These are phyloP conservation scores for Saccharomyces jurei DNA, from an alignment of 805 yeast genomes.

Conservation along the genomic window DNA sequence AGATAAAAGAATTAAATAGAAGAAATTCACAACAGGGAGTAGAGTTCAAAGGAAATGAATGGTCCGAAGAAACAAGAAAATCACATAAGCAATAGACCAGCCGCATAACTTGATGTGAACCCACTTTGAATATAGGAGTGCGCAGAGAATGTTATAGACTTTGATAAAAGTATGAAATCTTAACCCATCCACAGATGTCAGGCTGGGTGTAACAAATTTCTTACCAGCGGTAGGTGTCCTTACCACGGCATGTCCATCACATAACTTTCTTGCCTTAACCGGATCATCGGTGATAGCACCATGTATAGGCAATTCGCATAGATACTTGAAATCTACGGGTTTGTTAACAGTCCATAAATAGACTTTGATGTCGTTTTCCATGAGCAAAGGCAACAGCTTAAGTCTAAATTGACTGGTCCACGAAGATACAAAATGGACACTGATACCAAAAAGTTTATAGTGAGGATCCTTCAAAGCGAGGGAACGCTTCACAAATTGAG, in stretches of 20 bases:
- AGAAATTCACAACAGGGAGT: not conserved
- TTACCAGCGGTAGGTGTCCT: not conserved
- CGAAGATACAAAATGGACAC: constrained; percentile 39
- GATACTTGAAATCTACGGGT: constrained; percentile 23
- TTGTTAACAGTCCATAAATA: constrained; percentile 50
- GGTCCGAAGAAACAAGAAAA: constrained; percentile 12
- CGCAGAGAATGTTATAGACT: constrained; percentile 15
- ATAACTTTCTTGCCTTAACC: constrained; percentile 11
- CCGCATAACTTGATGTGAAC: constrained; percentile 18
- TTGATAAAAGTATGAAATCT: constrained; percentile 17
- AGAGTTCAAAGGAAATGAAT: constrained; percentile 12
- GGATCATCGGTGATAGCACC: constrained; percentile 31
- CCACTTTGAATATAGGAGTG: constrained; percentile 20
- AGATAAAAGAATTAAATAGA: not conserved
- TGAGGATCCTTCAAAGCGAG: constrained; percentile 33
- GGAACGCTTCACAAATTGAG: constrained; percentile 32
- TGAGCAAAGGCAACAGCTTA: constrained; percentile 25
- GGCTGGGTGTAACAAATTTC: constrained; percentile 13
- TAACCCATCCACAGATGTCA: constrained; percentile 17
- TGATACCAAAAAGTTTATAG: constrained; percentile 50
- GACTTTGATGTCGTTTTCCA: constrained; percentile 29
- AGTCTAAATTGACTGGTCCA: constrained; percentile 35
- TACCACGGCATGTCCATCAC: constrained; percentile 2
- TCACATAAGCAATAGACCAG: constrained; percentile 17
- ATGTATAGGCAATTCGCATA: constrained; percentile 23